These are phyloP conservation scores for Phlebopus sp. DNA, from an alignment of 1,284 basidiomycete species.

Conservation along the genomic window DNA sequence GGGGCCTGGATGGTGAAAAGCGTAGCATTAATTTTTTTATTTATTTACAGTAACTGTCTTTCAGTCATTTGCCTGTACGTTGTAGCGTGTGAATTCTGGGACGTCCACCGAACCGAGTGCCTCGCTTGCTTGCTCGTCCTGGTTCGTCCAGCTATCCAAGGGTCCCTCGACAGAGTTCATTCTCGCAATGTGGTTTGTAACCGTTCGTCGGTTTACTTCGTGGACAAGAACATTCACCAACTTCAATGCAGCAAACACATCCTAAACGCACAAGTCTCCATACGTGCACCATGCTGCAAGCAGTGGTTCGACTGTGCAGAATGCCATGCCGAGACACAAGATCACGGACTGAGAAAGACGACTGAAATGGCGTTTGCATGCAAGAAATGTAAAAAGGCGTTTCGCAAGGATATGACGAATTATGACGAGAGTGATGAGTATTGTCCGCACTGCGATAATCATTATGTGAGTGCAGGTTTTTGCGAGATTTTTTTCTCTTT, in stretches of 20 bases:
- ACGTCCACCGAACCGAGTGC: no score
- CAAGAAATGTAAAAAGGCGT: conserved; percentile 98
- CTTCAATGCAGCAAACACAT: conserved; percentile 74
- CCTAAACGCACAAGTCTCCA: conserved; percentile 89
- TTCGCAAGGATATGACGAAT: conserved; percentile 87
- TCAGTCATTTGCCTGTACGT: no score
- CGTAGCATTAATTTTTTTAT: no score
- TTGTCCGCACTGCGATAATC: conserved; percentile 97
- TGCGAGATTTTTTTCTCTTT: neutral
- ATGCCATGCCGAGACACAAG: conserved; percentile 85
- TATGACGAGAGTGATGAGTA: conserved; percentile 98
- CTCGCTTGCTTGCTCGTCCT: no score
- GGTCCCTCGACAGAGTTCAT: no score
- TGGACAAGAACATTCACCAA: conserved; percentile 3
- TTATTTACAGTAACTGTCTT: no score
- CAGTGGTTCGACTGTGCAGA: conserved; percentile 95
- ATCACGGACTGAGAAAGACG: conserved; percentile 75
- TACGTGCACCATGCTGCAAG: conserved; percentile 93
- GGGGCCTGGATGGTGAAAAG: neutral
- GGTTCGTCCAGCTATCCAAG: no score
- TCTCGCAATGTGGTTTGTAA: conserved; percentile 27
- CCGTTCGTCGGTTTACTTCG: neutral
- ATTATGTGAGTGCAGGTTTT: conserved; percentile 67
- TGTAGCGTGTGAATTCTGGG: no score
- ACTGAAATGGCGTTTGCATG: conserved; percentile 93